phyloP scores from a whole-genome alignment of 148 eudicot genomes.

The Heliosperma pusillum region DNA sequence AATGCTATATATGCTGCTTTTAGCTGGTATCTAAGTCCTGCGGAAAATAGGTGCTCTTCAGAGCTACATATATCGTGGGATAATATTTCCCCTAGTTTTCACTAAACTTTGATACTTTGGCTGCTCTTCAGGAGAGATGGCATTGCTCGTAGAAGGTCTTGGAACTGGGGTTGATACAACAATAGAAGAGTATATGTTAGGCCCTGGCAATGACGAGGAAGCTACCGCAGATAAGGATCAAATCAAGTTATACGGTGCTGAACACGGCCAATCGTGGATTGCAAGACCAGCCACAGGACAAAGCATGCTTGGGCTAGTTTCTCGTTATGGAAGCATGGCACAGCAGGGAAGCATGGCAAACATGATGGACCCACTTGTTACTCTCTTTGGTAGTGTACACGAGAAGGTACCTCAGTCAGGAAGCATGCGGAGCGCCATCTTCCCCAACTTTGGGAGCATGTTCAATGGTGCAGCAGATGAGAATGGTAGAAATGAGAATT shows the following conservation, averaged over 20 bases:
- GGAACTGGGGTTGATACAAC: constrained; percentile 63
- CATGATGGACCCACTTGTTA: constrained; percentile 64
- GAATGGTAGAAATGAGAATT: constrained; percentile 36
- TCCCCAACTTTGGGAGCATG: constrained; percentile 87
- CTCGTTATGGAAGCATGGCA: constrained; percentile 43
- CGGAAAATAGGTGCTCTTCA: background rate
- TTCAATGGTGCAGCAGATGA: constrained; percentile 42
- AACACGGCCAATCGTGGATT: constrained; percentile 75
- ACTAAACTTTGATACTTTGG: background rate
- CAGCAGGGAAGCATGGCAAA: constrained; percentile 63
- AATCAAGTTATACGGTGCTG: constrained; percentile 69
- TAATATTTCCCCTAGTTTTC: background rate
- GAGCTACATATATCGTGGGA: too few species aligned
- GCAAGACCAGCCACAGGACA: constrained; percentile 77
- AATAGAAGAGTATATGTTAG: constrained; percentile 74
- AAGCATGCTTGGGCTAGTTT: constrained; percentile 56
- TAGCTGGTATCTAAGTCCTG: background rate
- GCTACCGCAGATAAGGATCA: constrained; percentile 53
- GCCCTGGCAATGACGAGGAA: constrained; percentile 53
- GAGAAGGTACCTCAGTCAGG: constrained; percentile 62
- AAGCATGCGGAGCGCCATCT: constrained; percentile 67
- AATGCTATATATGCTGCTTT: too few species aligned
- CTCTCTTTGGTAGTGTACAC: constrained; percentile 88
- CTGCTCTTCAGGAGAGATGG: constrained; percentile 69
- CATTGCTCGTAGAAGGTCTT: constrained; percentile 74